Percentiles rank a stretch among this genome's conserved stretches.
These are phyloP conservation scores for Mortierella sp. DNA, from an alignment of 371 early-diverging fungal species.

Conservation along the genomic window DNA sequence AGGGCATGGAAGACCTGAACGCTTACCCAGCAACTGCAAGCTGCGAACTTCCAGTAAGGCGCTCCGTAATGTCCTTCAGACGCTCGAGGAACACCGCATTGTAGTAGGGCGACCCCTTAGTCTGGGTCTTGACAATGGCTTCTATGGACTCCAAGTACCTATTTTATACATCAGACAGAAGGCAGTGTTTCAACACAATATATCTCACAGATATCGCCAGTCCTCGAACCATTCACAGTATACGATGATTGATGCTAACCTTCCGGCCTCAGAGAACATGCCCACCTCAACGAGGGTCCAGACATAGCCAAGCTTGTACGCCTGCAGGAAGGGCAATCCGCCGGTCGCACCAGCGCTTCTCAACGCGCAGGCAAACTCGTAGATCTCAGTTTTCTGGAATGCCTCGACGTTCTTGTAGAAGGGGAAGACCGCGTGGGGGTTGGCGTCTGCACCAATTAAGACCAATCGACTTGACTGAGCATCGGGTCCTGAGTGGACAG, in stretches of 20 bases:
- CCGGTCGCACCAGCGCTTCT: conserved; percentile 61
- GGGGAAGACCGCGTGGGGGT: conserved; percentile 31
- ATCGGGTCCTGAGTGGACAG: conserved; percentile 71
- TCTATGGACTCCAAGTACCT: conserved; percentile 84
- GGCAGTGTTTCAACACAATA: too few species aligned
- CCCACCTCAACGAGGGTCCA: conserved; percentile 87
- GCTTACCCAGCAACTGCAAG: conserved; percentile 58
- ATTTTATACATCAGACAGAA: background rate
- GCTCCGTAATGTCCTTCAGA: conserved; percentile 64
- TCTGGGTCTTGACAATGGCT: conserved; percentile 74
- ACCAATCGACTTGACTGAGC: conserved; percentile 66
- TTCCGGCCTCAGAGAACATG: conserved; percentile 73
- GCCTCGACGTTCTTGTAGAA: conserved; percentile 63
- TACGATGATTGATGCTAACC: too few species aligned
- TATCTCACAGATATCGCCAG: too few species aligned
- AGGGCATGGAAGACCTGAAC: too few species aligned
- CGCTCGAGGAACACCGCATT: conserved; percentile 73
- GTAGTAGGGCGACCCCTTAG: conserved; percentile 81
- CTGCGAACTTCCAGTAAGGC: conserved; percentile 59
- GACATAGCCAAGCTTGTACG: conserved; percentile 87
- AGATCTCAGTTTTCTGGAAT: conserved; percentile 80
- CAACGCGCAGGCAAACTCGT: conserved; percentile 79
- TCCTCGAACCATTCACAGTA: background rate
- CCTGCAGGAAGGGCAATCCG: conserved; percentile 87
- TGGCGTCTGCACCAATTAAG: conserved; percentile 67